Evolutionary conservation across 2,329 filamentous ascomycete species (phyloP).

Genomic region (Cladosporium colombiae): DNA sequence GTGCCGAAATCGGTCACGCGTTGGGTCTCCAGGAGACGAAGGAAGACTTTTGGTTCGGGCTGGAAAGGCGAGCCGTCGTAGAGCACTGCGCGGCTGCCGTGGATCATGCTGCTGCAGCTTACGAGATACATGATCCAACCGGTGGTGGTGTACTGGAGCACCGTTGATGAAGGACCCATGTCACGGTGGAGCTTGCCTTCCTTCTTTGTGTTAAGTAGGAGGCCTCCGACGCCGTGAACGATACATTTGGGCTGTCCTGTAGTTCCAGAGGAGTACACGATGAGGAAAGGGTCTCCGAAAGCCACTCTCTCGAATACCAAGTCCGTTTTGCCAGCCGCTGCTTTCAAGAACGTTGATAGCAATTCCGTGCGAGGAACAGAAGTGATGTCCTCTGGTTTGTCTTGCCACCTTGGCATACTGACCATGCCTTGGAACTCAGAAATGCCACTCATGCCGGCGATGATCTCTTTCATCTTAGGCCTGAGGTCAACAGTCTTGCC

Average conservation of each 20-base stretch:
- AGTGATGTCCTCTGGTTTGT: constrained; percentile 59
- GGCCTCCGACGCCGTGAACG: constrained; percentile 71
- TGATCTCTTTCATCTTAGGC: constrained; percentile 68
- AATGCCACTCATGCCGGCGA: constrained; percentile 62
- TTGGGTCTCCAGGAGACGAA: constrained; percentile 64
- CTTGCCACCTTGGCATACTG: constrained; percentile 65
- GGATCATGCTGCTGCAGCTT: constrained; percentile 59
- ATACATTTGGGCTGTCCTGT: constrained; percentile 85
- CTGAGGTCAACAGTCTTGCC: constrained; percentile 72
- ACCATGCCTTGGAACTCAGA: constrained; percentile 64
- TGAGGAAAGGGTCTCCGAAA: constrained; percentile 74
- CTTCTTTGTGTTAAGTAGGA: constrained; percentile 60
- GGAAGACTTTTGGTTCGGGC: constrained; percentile 64
- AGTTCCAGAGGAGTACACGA: constrained; percentile 74
- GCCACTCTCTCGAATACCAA: constrained; percentile 60
- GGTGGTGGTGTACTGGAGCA: constrained; percentile 64
- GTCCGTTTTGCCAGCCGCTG: constrained; percentile 41
- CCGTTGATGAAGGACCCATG: constrained; percentile 43
- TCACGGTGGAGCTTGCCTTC: constrained; percentile 60
- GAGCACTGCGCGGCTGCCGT: constrained; percentile 64
- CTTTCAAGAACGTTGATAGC: constrained; percentile 45
- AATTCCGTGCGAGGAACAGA: constrained; percentile 52
- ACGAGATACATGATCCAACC: constrained; percentile 88
- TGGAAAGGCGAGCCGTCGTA: constrained; percentile 83
- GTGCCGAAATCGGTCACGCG: constrained; percentile 72